These are phyloP conservation scores for Sergeia podlipaevii DNA, from an alignment of 208 protist genomes.

Conservation along the genomic window DNA sequence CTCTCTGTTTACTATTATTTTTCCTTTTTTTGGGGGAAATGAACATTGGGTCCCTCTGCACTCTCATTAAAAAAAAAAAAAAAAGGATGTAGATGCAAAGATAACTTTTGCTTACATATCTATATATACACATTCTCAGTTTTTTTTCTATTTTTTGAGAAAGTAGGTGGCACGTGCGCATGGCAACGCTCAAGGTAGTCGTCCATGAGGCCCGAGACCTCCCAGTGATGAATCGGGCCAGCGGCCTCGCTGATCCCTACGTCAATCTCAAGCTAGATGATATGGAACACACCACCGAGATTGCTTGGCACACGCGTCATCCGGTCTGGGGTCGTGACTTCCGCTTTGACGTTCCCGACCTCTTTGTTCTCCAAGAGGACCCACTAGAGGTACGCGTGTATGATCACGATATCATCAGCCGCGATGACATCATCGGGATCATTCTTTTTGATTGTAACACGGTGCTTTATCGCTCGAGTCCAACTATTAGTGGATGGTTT, in stretches of 20 bases:
- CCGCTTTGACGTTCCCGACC: conserved; percentile 80
- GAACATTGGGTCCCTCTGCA: neutral
- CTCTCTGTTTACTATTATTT: neutral
- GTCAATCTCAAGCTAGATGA: conserved; percentile 75
- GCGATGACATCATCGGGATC: conserved; percentile 94
- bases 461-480: conserved; percentile 67
- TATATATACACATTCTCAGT: neutral
- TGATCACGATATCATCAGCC: conserved; percentile 95
- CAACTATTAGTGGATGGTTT: conserved; percentile 86
- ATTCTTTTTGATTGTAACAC: conserved; percentile 92
- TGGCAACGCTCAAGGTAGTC: conserved; percentile 90
- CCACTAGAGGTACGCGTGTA: conserved; percentile 93
- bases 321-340: conserved; percentile 82
- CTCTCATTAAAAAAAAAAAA: neutral
- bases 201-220: conserved; percentile 90
- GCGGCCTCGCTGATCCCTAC: conserved; percentile 87
- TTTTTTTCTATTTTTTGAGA: conserved; percentile 5
- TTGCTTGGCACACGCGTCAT: conserved; percentile 67
- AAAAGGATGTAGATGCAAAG: neutral
- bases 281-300: conserved; percentile 75
- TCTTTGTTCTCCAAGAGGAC: conserved; percentile 92
- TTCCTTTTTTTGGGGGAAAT: neutral
- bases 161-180: conserved; percentile 7
- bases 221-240: conserved; percentile 89
- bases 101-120: no score